These are phyloP conservation scores for Mucor saturninus DNA, from an alignment of 371 early-diverging fungal genomes.

Conservation along the genomic window DNA sequence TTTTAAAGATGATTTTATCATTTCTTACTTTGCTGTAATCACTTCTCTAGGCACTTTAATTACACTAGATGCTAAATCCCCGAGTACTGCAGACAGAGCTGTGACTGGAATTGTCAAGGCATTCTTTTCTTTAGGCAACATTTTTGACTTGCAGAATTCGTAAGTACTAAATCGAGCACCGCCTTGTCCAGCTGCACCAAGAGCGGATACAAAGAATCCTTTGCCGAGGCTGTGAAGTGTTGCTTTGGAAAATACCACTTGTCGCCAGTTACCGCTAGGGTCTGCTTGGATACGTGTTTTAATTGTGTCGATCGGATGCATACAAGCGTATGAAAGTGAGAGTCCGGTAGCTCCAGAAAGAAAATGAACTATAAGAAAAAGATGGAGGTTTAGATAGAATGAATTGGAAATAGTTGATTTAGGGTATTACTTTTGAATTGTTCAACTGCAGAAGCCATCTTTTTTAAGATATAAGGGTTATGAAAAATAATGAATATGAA, in stretches of 20 bases:
- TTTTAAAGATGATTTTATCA: not conserved
- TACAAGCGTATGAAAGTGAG: conserved; percentile 68
- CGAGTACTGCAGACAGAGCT: conserved; percentile 76
- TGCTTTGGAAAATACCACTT: conserved; percentile 55
- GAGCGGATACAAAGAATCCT: conserved; percentile 72
- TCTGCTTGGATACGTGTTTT: conserved; percentile 73
- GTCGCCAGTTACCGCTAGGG: conserved; percentile 44
- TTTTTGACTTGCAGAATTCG: conserved; percentile 71
- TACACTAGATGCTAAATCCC: conserved; percentile 77
- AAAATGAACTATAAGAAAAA: conserved; percentile 60
- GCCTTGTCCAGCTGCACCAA: conserved; percentile 80
- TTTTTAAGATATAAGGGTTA: not conserved
- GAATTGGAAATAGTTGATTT: too few relatives aligned
- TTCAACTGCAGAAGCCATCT: conserved; percentile 7
- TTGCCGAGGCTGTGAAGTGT: conserved; percentile 61
- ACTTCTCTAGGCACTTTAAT: conserved; percentile 88
- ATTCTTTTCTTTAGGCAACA: conserved; percentile 48
- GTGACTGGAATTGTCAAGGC: conserved; percentile 59
- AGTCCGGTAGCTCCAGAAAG: conserved; percentile 71
- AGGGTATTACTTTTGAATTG: conserved; percentile 29
- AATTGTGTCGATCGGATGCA: conserved; percentile 78
- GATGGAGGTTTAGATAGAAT: too few relatives aligned
- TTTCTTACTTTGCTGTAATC: conserved; percentile 65
- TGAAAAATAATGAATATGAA: conserved; percentile 6
- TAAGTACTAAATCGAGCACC: conserved; percentile 80